These are phyloP conservation scores for Plasmodium yoelii DNA, from an alignment of 169 alveolate genomes.

Conservation along the genomic window DNA sequence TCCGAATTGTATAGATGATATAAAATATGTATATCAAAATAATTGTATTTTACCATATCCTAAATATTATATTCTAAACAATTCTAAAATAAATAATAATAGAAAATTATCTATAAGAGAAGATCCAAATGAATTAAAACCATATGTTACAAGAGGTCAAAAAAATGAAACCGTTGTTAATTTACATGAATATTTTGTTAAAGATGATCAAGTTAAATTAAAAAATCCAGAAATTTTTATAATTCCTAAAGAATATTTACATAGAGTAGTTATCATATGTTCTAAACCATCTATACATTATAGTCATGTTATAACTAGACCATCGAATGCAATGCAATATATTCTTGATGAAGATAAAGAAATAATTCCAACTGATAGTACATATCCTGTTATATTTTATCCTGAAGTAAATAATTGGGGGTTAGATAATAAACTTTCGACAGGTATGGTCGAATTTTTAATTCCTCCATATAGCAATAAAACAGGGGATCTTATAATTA, in stretches of 20 bases:
- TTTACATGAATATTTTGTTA: constrained; percentile 40
- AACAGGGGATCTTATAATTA: neutral
- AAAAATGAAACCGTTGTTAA: constrained; percentile 38
- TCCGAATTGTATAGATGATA: too few species aligned
- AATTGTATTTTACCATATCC: neutral
- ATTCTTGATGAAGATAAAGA: constrained; percentile 1
- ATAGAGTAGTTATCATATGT: constrained; percentile 38
- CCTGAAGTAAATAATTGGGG: constrained; percentile 31
- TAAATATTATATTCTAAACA: neutral
- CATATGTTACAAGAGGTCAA: constrained; percentile 24
- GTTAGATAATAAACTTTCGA: constrained; percentile 17
- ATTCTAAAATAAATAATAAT: neutral
- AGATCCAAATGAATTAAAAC: constrained; percentile 6
- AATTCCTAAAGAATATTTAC: neutral
- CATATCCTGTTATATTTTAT: constrained; percentile 27
- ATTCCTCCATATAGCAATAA: constrained; percentile 12
- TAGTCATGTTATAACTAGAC: constrained; percentile 42
- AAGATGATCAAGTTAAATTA: neutral
- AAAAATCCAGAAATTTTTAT: constrained; percentile 20
- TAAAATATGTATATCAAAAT: too few species aligned
- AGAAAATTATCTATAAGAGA: constrained; percentile 22
- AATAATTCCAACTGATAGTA: neutral
- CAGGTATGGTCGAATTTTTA: constrained; percentile 37
- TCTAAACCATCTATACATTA: constrained; percentile 36
- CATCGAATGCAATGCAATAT: constrained; percentile 22